Percentiles rank a stretch among this genome's conserved stretches.
These are phyloP conservation scores for Tuber aestivum DNA, from an alignment of 495 filamentous ascomycete genomes.

Conservation along the genomic window DNA sequence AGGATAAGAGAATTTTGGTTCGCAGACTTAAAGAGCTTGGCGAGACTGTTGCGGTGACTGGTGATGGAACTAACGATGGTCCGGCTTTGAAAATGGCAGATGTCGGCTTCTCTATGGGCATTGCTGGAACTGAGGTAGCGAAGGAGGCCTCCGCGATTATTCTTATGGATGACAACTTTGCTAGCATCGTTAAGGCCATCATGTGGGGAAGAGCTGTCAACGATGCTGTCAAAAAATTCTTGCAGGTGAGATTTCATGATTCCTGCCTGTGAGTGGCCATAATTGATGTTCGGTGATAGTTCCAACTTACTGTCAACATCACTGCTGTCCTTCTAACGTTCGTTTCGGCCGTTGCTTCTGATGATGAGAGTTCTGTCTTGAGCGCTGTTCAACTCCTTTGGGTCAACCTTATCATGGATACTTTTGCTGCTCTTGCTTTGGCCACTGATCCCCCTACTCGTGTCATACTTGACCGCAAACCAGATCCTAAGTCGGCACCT, in stretches of 20 bases:
- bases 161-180: slow-evolving; percentile 88
- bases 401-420: slow-evolving; percentile 94
- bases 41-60: slow-evolving; percentile 88
- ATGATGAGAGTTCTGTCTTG: slow-evolving; percentile 63
- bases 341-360: slow-evolving; percentile 66
- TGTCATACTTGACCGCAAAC: slow-evolving; percentile 64
- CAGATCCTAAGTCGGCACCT: slow-evolving; percentile 68
- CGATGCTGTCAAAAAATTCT: slow-evolving; percentile 84
- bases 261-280: not conserved
- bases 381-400: slow-evolving; percentile 82
- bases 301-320: slow-evolving; percentile 88
- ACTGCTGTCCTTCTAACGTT: slow-evolving; percentile 81
- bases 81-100: slow-evolving; percentile 81
- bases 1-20: slow-evolving; percentile 78
- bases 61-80: slow-evolving; percentile 88
- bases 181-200: slow-evolving; percentile 81
- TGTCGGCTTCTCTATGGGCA: slow-evolving; percentile 89
- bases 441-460: slow-evolving; percentile 75
- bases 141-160: slow-evolving; percentile 94
- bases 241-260: slow-evolving; percentile 53
- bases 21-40: slow-evolving; percentile 72
- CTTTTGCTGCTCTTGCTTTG: slow-evolving; percentile 87
- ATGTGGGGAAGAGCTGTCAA: slow-evolving; percentile 86
- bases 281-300: slow-evolving; percentile 49
- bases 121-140: slow-evolving; percentile 83